Percentiles rank a stretch among this genome's conserved stretches.
Conservation (phyloP, 805 yeast species). For the Schwanniomyces sp. region DNA sequence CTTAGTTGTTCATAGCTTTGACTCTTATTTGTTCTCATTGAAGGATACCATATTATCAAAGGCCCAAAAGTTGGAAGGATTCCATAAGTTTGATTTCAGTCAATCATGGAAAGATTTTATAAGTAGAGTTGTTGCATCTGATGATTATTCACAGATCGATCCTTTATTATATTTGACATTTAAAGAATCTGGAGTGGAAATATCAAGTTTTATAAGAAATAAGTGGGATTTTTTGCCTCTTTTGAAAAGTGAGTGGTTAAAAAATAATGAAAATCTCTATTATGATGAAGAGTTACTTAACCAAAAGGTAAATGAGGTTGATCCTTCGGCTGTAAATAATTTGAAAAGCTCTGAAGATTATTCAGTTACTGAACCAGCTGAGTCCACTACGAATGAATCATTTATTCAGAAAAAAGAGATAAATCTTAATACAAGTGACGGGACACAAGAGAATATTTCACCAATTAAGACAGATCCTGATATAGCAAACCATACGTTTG, state of each 20-base stretch:
- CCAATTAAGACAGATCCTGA: not conserved
- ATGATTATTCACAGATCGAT: constrained; percentile 17
- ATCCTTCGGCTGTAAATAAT: not conserved
- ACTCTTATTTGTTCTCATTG: constrained; percentile 23
- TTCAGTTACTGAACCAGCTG: not conserved
- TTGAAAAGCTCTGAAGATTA: not conserved
- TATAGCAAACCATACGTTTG: not conserved
- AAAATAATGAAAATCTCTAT: constrained; percentile 5
- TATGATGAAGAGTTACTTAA: constrained; percentile 6
- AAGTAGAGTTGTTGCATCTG: constrained; percentile 7
- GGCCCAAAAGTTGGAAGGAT: constrained; percentile 9
- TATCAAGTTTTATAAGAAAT: constrained; percentile 13
- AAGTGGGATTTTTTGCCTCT: constrained; percentile 22
- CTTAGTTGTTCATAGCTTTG: constrained; percentile 23
- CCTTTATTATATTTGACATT: constrained; percentile 3
- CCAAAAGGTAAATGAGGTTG: not conserved
- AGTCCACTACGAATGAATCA: not conserved
- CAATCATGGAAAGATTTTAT: constrained; percentile 20
- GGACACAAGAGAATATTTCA: not conserved
- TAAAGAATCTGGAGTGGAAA: constrained; percentile 12
- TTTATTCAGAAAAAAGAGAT: not conserved
- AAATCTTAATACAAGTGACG: not conserved
- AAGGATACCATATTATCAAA: constrained; percentile 14
- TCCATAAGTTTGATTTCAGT: constrained; percentile 12
- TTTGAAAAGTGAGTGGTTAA: constrained; percentile 14